Conservation (phyloP, 805 yeast species). For the Torulaspora maleeae region DNA sequence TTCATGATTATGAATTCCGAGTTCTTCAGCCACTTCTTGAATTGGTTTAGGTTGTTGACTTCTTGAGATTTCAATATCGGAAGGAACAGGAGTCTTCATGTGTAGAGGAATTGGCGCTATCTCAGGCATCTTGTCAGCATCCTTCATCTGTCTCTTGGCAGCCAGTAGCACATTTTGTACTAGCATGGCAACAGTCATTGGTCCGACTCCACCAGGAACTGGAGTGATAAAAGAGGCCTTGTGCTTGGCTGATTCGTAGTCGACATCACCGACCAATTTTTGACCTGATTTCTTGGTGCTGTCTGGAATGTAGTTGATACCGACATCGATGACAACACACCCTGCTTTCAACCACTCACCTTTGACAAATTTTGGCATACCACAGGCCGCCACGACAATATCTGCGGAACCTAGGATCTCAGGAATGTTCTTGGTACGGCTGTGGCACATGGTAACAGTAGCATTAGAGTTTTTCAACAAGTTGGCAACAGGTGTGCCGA, state of each 20-base stretch:
- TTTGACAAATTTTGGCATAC: conserved; percentile 75
- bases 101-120: conserved; percentile 54
- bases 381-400: conserved; percentile 85
- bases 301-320: conserved; percentile 86
- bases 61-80: conserved; percentile 86
- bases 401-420: conserved; percentile 59
- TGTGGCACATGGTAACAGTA: conserved; percentile 72
- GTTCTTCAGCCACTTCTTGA: conserved; percentile 66
- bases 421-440: conserved; percentile 52
- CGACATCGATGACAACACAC: conserved; percentile 87
- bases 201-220: conserved; percentile 99
- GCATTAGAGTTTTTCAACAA: conserved; percentile 67
- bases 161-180: conserved; percentile 77
- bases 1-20: conserved; percentile 74
- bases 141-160: conserved; percentile 54
- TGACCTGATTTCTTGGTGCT: conserved; percentile 68
- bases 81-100: conserved; percentile 68
- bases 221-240: conserved; percentile 77
- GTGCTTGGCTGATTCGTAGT: conserved; percentile 59
- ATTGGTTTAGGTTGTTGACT: conserved; percentile 84
- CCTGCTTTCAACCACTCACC: conserved; percentile 86
- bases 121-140: conserved; percentile 41
- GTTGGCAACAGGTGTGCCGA: conserved; percentile 75
- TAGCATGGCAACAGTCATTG: conserved; percentile 98
- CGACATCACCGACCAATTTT: conserved; percentile 93